Conservation (phyloP, 2,329 filamentous ascomycete species). For the Hyphodiscus sp. region DNA sequence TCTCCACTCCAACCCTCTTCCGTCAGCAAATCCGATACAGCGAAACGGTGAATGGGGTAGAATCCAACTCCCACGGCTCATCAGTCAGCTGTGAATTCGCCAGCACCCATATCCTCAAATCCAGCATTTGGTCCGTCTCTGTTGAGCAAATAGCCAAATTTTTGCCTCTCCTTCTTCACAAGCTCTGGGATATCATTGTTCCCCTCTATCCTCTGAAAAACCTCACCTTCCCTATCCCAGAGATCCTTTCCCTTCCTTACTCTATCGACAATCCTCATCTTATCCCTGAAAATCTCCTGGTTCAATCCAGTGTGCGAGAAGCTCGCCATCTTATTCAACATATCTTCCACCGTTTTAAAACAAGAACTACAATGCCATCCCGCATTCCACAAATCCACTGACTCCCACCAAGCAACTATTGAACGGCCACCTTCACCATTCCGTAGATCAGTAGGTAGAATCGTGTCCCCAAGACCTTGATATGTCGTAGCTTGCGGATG, state of each 20-base stretch:
- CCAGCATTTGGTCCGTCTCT: slow-evolving; percentile 19
- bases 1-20: not conserved
- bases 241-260: slow-evolving; percentile 38
- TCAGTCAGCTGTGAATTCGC: slow-evolving; percentile 3
- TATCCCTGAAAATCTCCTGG: slow-evolving; percentile 34
- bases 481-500: slow-evolving; percentile 41
- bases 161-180: slow-evolving; percentile 26
- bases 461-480: slow-evolving; percentile 30
- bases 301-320: slow-evolving; percentile 38
- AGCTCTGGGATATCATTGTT: slow-evolving; percentile 39
- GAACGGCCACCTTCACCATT: slow-evolving; percentile 23
- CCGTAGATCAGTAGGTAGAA: slow-evolving; percentile 36
- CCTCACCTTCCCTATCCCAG: slow-evolving; percentile 32
- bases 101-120: slow-evolving; percentile 16
- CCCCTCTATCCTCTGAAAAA: slow-evolving; percentile 32
- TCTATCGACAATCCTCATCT: slow-evolving; percentile 34
- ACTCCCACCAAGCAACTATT: slow-evolving; percentile 23
- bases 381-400: slow-evolving; percentile 33
- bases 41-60: not conserved
- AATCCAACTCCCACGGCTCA: not conserved
- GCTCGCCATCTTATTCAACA: slow-evolving; percentile 36
- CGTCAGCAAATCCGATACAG: not conserved
- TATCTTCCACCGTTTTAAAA: slow-evolving; percentile 36
- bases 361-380: slow-evolving; percentile 43
- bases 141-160: slow-evolving; percentile 21